phyloP scores from a whole-genome alignment of 202 grass and related monocot genomes.

The Panicum hallii region DNA sequence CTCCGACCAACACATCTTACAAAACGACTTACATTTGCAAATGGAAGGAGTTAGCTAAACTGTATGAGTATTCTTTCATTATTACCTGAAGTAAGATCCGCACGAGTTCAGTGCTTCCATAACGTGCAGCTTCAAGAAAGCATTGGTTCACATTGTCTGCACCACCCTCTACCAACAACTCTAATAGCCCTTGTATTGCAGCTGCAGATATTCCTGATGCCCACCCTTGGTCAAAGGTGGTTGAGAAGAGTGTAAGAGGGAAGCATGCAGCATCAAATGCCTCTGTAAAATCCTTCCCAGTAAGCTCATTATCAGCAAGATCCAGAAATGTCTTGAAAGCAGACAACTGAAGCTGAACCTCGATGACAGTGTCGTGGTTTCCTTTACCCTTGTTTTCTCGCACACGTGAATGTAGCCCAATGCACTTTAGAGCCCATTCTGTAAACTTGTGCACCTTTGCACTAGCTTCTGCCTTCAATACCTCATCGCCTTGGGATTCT shows the following conservation, averaged over 20 bases:
- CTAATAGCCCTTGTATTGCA: slow-evolving; percentile 83
- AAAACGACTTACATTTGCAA: not conserved
- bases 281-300: slow-evolving; percentile 96
- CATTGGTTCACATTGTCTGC: slow-evolving; percentile 99
- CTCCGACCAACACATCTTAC: not conserved
- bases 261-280: slow-evolving; percentile 99
- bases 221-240: slow-evolving; percentile 84
- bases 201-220: slow-evolving; percentile 73
- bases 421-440: slow-evolving; percentile 96
- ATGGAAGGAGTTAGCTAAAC: not conserved
- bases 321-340: slow-evolving; percentile 96
- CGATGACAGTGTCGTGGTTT: slow-evolving; percentile 75
- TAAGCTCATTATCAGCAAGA: slow-evolving; percentile 88
- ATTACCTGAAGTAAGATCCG: slow-evolving; percentile 93
- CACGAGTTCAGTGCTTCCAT: slow-evolving; percentile 96
- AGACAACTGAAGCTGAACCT: slow-evolving; percentile 81
- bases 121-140: slow-evolving; percentile 97
- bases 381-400: slow-evolving; percentile 60
- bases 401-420: slow-evolving; percentile 71
- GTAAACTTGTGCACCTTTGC: slow-evolving; percentile 96
- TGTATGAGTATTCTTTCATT: slow-evolving; percentile 21
- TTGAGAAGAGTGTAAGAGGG: slow-evolving; percentile 93
- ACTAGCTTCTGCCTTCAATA: slow-evolving; percentile 90
- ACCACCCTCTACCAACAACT: slow-evolving; percentile 94
- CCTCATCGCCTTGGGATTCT: slow-evolving; percentile 92